Conservation (phyloP, 2,329 filamentous ascomycete genomes). For the Pseudogymnoascus sp. region DNA sequence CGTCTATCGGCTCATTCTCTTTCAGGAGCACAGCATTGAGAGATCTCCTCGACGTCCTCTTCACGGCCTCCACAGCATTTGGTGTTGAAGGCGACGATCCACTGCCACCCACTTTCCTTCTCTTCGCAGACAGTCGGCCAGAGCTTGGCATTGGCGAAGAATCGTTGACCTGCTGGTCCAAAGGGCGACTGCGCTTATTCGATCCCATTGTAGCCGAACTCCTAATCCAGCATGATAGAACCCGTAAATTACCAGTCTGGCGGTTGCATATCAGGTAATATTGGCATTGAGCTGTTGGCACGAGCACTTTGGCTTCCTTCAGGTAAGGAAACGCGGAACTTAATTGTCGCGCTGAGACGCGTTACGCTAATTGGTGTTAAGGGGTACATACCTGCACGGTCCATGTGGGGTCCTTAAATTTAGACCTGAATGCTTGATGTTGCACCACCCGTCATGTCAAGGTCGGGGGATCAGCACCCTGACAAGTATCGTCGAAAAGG, state of each 20-base stretch:
- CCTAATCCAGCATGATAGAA: neutral
- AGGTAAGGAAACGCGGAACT: neutral
- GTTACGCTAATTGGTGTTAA: neutral
- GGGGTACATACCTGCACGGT: neutral
- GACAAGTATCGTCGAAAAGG: neutral
- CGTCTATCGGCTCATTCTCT: constrained; percentile 16
- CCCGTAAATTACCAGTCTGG: neutral
- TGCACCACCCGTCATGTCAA: neutral
- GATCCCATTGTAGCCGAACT: neutral
- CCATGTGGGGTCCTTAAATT: neutral
- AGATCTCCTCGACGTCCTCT: constrained; percentile 17
- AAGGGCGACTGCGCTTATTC: neutral
- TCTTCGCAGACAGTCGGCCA: constrained; percentile 13
- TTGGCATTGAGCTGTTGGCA: neutral
- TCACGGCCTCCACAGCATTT: constrained; percentile 16
- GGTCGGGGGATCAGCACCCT: neutral
- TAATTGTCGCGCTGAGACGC: constrained; percentile 7
- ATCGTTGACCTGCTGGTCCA: constrained; percentile 3
- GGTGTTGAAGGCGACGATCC: constrained; percentile 20
- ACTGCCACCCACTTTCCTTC: constrained; percentile 12
- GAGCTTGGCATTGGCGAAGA: constrained; percentile 5
- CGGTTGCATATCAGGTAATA: neutral
- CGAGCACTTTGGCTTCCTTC: neutral
- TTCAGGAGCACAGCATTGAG: neutral
- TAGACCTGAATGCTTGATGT: neutral